These are phyloP conservation scores for Microsporum audouinii DNA, from an alignment of 2,329 filamentous ascomycete species.

Conservation along the genomic window DNA sequence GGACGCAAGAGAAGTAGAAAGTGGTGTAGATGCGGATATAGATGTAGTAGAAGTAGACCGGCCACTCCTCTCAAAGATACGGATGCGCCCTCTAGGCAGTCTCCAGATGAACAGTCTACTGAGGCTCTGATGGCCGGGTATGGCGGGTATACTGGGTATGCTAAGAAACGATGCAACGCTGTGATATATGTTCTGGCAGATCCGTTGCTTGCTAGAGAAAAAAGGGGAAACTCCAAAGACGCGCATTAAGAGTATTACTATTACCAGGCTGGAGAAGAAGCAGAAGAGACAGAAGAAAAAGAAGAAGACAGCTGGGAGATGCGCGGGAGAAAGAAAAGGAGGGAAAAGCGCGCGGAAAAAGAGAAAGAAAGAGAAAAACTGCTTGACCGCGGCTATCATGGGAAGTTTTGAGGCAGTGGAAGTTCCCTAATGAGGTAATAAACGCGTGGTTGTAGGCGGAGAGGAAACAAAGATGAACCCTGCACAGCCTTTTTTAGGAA, in stretches of 20 bases:
- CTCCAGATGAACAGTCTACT: background rate
- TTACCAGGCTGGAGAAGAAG: background rate
- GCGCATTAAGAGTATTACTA: conserved; percentile 2
- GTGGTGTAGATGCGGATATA: background rate
- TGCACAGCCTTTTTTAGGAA: background rate
- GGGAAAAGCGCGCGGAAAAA: conserved; percentile 4
- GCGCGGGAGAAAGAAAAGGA: background rate
- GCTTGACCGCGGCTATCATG: conserved; percentile 5
- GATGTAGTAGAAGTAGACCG: background rate
- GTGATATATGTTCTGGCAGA: background rate
- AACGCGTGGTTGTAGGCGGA: background rate
- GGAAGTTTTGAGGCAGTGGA: conserved; percentile 4
- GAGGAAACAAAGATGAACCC: background rate
- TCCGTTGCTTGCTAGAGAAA: background rate
- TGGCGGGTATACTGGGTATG: background rate
- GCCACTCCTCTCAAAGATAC: background rate
- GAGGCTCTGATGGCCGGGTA: conserved; percentile 1
- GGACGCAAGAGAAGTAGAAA: background rate
- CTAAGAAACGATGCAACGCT: background rate
- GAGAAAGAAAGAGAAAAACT: background rate
- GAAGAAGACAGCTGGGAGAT: background rate
- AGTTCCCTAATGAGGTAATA: conserved; percentile 7
- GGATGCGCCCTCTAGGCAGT: background rate
- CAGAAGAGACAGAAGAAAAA: background rate
- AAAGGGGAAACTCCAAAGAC: background rate